These are phyloP conservation scores for Cercospora canescens DNA, from an alignment of 2,329 filamentous ascomycete species.

Conservation along the genomic window DNA sequence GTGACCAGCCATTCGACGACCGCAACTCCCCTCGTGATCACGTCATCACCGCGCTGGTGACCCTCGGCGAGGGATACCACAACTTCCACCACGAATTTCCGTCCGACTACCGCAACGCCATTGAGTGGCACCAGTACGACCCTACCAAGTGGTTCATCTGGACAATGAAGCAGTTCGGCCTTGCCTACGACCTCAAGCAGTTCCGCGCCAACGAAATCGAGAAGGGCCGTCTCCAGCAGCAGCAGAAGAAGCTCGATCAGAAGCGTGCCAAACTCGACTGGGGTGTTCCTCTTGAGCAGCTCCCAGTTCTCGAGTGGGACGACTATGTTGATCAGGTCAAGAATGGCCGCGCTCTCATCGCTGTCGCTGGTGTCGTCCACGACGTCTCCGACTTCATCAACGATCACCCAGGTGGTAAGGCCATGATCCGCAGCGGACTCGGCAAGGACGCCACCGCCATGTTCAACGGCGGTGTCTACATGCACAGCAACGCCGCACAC, in stretches of 20 bases:
- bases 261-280: constrained; percentile 80
- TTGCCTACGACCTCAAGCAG: constrained; percentile 85
- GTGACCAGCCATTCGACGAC: constrained; percentile 90
- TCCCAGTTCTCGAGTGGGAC: constrained; percentile 84
- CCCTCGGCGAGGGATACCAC: constrained; percentile 87
- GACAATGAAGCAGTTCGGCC: constrained; percentile 78
- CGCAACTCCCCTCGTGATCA: constrained; percentile 89
- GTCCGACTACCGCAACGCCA: constrained; percentile 89
- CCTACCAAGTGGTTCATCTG: constrained; percentile 90
- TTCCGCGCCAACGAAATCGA: constrained; percentile 92
- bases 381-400: constrained; percentile 83
- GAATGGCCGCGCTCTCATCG: constrained; percentile 73
- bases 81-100: constrained; percentile 97
- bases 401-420: constrained; percentile 87
- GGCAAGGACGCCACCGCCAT: constrained; percentile 88
- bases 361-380: constrained; percentile 82
- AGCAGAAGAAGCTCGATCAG: constrained; percentile 91
- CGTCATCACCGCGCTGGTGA: constrained; percentile 80
- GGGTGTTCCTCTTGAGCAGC: constrained; percentile 81
- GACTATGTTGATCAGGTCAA: constrained; percentile 77
- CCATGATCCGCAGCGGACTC: constrained; percentile 77
- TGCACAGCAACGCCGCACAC: constrained; percentile 86
- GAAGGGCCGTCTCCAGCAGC: constrained; percentile 84
- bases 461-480: constrained; percentile 90
- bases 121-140: constrained; percentile 89